Base-by-base conservation (phyloP, 768 basidiomycete species). In the Leccinum broughii region DNA sequence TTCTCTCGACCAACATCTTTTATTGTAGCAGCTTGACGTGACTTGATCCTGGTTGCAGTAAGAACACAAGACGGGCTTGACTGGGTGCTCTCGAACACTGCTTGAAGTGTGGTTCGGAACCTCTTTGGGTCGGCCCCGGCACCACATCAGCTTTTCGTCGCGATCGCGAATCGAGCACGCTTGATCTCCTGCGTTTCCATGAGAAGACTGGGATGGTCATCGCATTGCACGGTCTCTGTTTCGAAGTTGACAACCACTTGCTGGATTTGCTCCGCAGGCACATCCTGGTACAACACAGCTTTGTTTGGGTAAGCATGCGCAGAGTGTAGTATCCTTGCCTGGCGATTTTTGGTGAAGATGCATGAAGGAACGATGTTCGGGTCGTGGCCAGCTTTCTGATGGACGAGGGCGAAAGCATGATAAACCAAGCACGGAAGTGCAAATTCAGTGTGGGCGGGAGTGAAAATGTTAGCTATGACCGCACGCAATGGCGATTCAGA, bases 121-220 rank as follows among this genome's bases (percentile, higher is more conserved):
- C 0, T 60, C 56, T 37, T 39, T 66, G 2, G 69, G 69, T 54
- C 69, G 67, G 44, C 70, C 69, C 1, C 49, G 51, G 52, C 69
- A 71, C 69, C 69, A 71, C 2, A 46, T 60, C 58, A 70, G 22
- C 5, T 71, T 65, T 4, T 46, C 9, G 0, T 2, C 15, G 15
- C 14, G 37, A 37, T 37, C 37, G 15, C 37, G 15, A 7, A 2
- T 7, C 0, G 3, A 37, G 37, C 15, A 37, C 37, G 14, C 22
- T 68, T 62, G 57, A 70, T 65, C 48, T 61, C 56, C 62, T 61
- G 57, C 11, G 64, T 57, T 17, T 59, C 62, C 28, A 70, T 65
- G 44, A 57, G 22, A 9, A 68, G 66, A 52, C 51, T 55, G 32
- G 61, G 55, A 2, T 57, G 62, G 2, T 57, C 64, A 22, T 68